Conservation (phyloP, 2,329 filamentous ascomycete genomes). For the Colletotrichum truncatum region DNA sequence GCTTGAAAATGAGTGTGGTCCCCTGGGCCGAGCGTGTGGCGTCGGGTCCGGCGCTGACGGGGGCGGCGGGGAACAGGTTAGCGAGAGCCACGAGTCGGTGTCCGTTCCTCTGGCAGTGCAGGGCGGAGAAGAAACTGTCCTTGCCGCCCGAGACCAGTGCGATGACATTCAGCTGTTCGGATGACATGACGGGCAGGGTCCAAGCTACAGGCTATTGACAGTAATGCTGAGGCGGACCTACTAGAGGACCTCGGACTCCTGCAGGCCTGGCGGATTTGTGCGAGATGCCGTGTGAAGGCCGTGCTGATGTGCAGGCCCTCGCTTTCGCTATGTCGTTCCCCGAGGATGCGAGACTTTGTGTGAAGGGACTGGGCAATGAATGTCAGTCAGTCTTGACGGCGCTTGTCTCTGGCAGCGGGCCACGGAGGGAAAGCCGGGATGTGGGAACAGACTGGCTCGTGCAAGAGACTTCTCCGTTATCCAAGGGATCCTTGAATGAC, state of each 20-base stretch:
- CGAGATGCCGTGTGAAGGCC: not conserved
- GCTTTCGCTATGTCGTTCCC: not conserved
- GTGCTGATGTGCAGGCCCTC: not conserved
- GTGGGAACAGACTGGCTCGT: constrained; percentile 18
- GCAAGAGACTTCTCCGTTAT: not conserved
- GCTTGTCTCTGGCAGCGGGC: not conserved
- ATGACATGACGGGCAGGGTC: constrained; percentile 45
- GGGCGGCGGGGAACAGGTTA: constrained; percentile 76
- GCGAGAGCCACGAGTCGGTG: constrained; percentile 88
- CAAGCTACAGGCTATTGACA: not conserved
- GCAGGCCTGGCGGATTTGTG: not conserved
- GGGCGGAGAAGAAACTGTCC: constrained; percentile 92
- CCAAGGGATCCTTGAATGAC: constrained; percentile 18
- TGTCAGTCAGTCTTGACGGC: not conserved
- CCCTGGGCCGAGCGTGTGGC: constrained; percentile 14
- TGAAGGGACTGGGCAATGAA: not conserved
- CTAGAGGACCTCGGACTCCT: not conserved
- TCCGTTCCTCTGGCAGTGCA: constrained; percentile 88
- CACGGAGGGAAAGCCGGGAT: not conserved
- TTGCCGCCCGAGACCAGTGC: constrained; percentile 96
- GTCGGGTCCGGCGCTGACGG: constrained; percentile 16
- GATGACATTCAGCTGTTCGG: constrained; percentile 76
- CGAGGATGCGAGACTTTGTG: not conserved
- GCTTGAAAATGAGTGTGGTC: constrained; percentile 21
- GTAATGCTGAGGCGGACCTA: not conserved